Evolutionary conservation across 2,329 filamentous ascomycete genomes (phyloP), one percentile per base, ranked within the genome.

Genomic region (Akanthomyces lecanii): DNA sequence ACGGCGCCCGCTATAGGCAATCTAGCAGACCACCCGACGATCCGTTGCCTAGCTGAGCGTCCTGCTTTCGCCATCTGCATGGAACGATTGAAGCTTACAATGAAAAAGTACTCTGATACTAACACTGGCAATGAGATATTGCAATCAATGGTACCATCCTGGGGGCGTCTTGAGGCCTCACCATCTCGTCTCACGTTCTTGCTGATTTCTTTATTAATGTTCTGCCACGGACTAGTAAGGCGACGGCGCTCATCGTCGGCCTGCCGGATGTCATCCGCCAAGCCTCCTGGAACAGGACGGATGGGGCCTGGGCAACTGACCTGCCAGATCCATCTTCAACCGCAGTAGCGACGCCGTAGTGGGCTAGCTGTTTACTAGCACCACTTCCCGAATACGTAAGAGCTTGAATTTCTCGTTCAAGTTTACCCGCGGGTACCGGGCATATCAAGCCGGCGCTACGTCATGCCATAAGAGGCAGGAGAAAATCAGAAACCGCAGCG

Each of bases 291-390:
- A 28, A 42, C 1, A 25, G 23, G 7, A 6, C 14, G 23, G 11
- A 48, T 36, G 58, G 47, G 36, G 21, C 50, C 16, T 16, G 28
- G 12, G n/a, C 18, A 45, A 33, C 47, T n/a, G 38, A 61, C 58
- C 58, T 61, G 58, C 58, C 50, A 61, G 58, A 54, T 61, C 40
- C 58, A 61, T 61, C 40, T 38, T 36, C 12, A 51, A 54, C 40
- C 18, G 48, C 50, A 51, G 18, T 10, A 40, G 38, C 14, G 2
- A 36, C 28, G 33, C 36, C n/a, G n/a, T 18, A 16, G 40, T 18
- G 28, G 42, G 23, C 36, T n/a, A n/a, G 48, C 25, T 18, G 16
- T 56, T 23, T 12, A 36, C 33, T 36, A 56, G 21, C 36, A 54
- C 36, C 6, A n/a, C 21, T 18, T 5, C 23, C 10, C 21, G 5